phyloP scores from a whole-genome alignment of 2,329 filamentous ascomycete species.

The Delphinella strobiligena region DNA sequence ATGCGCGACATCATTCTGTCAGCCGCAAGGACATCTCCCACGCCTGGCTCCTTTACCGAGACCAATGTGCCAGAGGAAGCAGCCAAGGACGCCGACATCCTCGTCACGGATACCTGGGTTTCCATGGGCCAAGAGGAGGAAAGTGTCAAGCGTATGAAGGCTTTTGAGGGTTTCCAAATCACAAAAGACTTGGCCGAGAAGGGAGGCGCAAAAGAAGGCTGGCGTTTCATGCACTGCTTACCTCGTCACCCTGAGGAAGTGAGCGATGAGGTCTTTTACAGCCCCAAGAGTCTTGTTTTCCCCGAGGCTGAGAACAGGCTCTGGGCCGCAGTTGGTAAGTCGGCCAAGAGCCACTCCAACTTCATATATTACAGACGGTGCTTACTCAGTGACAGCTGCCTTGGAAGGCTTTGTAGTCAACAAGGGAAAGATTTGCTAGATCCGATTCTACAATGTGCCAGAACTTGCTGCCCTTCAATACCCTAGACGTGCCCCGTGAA shows the following conservation, averaged over 20 bases:
- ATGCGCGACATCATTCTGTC: constrained; percentile 64
- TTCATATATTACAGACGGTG: background rate
- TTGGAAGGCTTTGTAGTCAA: constrained; percentile 91
- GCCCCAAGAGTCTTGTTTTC: constrained; percentile 75
- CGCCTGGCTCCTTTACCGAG: constrained; percentile 57
- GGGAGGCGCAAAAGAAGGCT: constrained; percentile 74
- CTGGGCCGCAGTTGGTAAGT: constrained; percentile 72
- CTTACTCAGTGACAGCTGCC: constrained; percentile 41
- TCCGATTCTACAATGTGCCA: no score
- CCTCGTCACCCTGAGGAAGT: constrained; percentile 90
- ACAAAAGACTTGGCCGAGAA: constrained; percentile 72
- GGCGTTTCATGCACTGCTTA: constrained; percentile 98
- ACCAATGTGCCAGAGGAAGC: constrained; percentile 74
- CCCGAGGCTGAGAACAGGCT: constrained; percentile 88
- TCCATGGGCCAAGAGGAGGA: constrained; percentile 97
- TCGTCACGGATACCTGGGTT: constrained; percentile 96
- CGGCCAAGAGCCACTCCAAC: background rate
- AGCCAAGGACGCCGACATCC: constrained; percentile 71
- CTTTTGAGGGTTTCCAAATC: constrained; percentile 84
- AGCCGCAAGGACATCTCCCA: constrained; percentile 44
- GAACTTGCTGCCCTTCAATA: background rate
- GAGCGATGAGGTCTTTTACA: constrained; percentile 87
- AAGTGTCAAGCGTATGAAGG: constrained; percentile 60
- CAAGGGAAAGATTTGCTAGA: constrained; percentile 57
- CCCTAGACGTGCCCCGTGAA: no score